Evolutionary conservation across 2,329 filamentous ascomycete species (phyloP).

Genomic region (Penicillium capsulatum): DNA sequence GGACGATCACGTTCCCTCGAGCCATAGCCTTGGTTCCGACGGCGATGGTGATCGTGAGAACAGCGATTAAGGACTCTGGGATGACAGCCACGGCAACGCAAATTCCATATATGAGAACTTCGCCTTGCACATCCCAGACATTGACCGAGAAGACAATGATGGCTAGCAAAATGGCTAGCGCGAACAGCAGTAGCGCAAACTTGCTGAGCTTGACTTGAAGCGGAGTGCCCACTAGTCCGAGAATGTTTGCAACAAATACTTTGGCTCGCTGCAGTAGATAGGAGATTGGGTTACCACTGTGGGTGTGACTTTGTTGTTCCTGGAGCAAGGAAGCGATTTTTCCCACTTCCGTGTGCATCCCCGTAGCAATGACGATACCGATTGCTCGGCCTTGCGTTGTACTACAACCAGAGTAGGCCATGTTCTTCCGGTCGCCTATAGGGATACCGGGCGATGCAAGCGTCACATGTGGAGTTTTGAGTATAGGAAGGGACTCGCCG

Average conservation of each 20-base stretch:
- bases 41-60: conserved; percentile 59
- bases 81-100: conserved; percentile 59
- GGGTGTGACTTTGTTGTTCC: conserved; percentile 38
- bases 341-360: conserved; percentile 60
- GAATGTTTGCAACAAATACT: conserved; percentile 47
- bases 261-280: conserved; percentile 40
- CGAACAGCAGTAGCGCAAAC: conserved; percentile 76
- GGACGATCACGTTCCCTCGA: conserved; percentile 51
- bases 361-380: conserved; percentile 57
- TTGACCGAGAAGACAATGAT: conserved; percentile 61
- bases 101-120: conserved; percentile 58
- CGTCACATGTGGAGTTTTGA: conserved; percentile 44
- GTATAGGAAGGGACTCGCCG: conserved; percentile 58
- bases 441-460: conserved; percentile 25
- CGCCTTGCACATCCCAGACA: conserved; percentile 52
- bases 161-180: conserved; percentile 60
- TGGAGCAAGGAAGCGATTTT: conserved; percentile 57
- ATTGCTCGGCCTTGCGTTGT: conserved; percentile 57
- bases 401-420: conserved; percentile 58
- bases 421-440: conserved; percentile 57
- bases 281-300: conserved; percentile 11
- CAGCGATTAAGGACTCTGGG: conserved; percentile 60
- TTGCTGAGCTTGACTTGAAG: conserved; percentile 81
- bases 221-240: conserved; percentile 65
- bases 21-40: conserved; percentile 54